Percentiles rank a stretch among this genome's conserved stretches.
Evolutionary conservation across 768 basidiomycete species (phyloP).

Genomic region (Pulveroboletus frians): DNA sequence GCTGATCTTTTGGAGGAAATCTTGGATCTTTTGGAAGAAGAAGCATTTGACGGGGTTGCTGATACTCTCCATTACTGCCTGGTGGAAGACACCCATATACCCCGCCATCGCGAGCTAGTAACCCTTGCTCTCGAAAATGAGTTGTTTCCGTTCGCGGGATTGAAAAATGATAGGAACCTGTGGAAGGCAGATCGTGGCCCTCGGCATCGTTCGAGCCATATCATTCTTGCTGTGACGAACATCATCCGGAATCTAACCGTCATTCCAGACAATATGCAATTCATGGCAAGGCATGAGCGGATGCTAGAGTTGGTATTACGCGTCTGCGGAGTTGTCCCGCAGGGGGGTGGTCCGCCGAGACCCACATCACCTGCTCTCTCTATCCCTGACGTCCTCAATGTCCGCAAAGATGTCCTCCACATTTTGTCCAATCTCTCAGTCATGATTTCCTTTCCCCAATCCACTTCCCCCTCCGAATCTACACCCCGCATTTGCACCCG

Average conservation of each 20-base stretch:
- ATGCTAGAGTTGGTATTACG: constrained; percentile 65
- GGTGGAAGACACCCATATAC: constrained; percentile 34
- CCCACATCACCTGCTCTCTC: constrained; percentile 59
- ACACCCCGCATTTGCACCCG: constrained; percentile 49
- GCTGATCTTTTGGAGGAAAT: constrained; percentile 81
- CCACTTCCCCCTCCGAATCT: constrained; percentile 36
- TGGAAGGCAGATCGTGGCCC: constrained; percentile 51
- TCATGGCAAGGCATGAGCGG: constrained; percentile 60
- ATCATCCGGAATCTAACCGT: constrained; percentile 86
- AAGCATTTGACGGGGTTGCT: constrained; percentile 57
- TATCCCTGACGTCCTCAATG: constrained; percentile 60
- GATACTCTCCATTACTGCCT: constrained; percentile 24
- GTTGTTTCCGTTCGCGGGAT: constrained; percentile 53
- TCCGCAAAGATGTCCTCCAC: constrained; percentile 75
- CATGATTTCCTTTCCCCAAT: constrained; percentile 43
- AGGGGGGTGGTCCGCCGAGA: constrained; percentile 29
- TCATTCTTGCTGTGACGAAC: constrained; percentile 66
- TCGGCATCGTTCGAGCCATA: constrained; percentile 56
- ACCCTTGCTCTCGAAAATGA: constrained; percentile 54
- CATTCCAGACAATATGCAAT: constrained; percentile 62
- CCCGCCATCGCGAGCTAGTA: constrained; percentile 64
- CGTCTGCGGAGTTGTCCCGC: constrained; percentile 48
- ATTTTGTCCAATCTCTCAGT: constrained; percentile 60
- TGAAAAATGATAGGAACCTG: constrained; percentile 42
- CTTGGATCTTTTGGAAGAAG: constrained; percentile 80